phyloP scores from a whole-genome alignment of 352 stramenopile species.

The Globisporangium paddicum region DNA sequence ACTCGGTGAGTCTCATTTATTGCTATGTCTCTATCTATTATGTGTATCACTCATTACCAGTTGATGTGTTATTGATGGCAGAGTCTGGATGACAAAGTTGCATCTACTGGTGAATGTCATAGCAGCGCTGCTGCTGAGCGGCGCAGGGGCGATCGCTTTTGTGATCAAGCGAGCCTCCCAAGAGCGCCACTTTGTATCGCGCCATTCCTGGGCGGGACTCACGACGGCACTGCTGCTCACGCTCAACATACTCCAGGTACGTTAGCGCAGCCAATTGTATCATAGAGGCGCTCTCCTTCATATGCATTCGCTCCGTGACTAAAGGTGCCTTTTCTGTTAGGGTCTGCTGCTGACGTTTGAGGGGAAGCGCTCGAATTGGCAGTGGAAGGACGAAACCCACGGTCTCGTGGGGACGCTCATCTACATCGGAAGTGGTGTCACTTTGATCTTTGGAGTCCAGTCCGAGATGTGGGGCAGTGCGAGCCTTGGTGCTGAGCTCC shows the following conservation, averaged over 20 bases:
- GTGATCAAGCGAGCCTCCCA: slow-evolving; percentile 22
- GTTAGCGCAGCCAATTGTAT: background rate
- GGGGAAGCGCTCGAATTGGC: slow-evolving; percentile 44
- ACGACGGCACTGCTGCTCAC: slow-evolving; percentile 45
- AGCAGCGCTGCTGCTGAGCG: slow-evolving; percentile 30
- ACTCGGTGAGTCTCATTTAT: slow-evolving; percentile 25
- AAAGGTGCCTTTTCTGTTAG: slow-evolving; percentile 4
- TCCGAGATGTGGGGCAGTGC: slow-evolving; percentile 27
- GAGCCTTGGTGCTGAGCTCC: slow-evolving; percentile 26
- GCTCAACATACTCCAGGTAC: slow-evolving; percentile 60
- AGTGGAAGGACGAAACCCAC: slow-evolving; percentile 74
- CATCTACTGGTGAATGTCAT: slow-evolving; percentile 47
- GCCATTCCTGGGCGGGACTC: slow-evolving; percentile 53
- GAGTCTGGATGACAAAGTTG: slow-evolving; percentile 48
- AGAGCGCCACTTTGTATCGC: slow-evolving; percentile 35
- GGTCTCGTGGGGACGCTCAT: slow-evolving; percentile 49
- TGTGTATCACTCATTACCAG: no score
- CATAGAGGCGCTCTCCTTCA: background rate
- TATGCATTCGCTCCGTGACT: background rate
- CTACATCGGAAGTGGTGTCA: slow-evolving; percentile 43
- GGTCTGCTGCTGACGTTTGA: slow-evolving; percentile 63
- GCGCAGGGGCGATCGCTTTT: slow-evolving; percentile 34
- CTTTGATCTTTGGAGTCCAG: slow-evolving; percentile 45
- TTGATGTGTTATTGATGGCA: slow-evolving; percentile 9
- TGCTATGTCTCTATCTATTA: no score